Evolutionary conservation across 352 stramenopile species (phyloP).

Genomic region (Globisporangium perplexum): DNA sequence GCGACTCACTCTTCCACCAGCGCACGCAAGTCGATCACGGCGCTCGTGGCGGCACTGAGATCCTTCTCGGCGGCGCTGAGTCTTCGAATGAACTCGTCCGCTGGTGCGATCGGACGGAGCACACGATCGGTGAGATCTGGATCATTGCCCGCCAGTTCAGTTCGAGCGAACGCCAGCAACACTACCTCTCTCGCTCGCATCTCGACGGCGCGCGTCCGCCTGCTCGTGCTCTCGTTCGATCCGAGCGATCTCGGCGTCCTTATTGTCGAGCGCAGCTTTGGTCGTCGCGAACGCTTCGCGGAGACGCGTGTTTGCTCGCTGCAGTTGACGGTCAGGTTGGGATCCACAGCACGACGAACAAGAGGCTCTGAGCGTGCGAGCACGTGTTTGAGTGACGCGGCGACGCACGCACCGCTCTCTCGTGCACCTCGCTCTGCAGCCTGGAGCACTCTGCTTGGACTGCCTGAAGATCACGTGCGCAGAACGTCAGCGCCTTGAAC

Average conservation of each 20-base stretch:
- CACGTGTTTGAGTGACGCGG: no score
- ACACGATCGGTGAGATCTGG: background rate
- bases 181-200: slow-evolving; percentile 29
- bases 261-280: slow-evolving; percentile 34
- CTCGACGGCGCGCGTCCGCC: slow-evolving; percentile 21
- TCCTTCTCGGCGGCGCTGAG: slow-evolving; percentile 27
- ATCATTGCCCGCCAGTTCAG: background rate
- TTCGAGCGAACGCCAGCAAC: background rate
- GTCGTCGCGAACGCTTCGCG: slow-evolving; percentile 49
- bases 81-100: slow-evolving; percentile 13
- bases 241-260: slow-evolving; percentile 33
- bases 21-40: slow-evolving; percentile 40
- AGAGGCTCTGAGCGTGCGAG: no score
- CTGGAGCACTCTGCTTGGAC: slow-evolving; percentile 25
- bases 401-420: slow-evolving; percentile 30
- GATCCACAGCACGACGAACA: no score
- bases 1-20: slow-evolving; percentile 56
- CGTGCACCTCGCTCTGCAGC: slow-evolving; percentile 42
- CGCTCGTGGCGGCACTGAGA: slow-evolving; percentile 22
- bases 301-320: slow-evolving; percentile 45
- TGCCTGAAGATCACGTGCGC: slow-evolving; percentile 15
- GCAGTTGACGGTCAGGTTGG: background rate
- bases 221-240: slow-evolving; percentile 27
- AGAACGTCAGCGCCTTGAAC: background rate
- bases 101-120: slow-evolving; percentile 6